Evolutionary conservation across 768 basidiomycete species (phyloP).

Genomic region (Suillus paluster): DNA sequence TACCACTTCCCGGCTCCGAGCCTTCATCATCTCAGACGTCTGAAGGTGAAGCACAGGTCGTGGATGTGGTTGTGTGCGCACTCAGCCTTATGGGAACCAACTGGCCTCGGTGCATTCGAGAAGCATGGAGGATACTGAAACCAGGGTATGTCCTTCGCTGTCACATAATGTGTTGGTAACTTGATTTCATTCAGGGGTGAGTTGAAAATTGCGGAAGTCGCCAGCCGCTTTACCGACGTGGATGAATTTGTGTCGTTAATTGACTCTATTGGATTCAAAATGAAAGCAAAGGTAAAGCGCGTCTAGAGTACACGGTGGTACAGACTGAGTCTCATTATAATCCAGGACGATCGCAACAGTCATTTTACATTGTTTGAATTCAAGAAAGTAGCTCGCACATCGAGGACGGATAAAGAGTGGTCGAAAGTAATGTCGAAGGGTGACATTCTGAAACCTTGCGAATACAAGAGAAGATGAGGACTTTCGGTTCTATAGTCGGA

Average conservation of each 20-base stretch:
- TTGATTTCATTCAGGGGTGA: conserved; percentile 58
- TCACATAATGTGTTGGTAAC: conserved; percentile 6
- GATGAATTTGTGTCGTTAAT: conserved; percentile 71
- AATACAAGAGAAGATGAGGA: conserved; percentile 84
- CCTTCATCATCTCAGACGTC: conserved; percentile 41
- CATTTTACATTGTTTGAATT: conserved; percentile 90
- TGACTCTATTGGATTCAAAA: conserved; percentile 70
- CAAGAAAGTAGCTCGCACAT: conserved; percentile 55
- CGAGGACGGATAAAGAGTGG: conserved; percentile 65
- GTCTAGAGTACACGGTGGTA: background rate
- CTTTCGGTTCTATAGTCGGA: background rate
- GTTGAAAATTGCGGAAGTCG: conserved; percentile 87
- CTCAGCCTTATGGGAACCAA: conserved; percentile 97
- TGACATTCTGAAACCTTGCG: conserved; percentile 79
- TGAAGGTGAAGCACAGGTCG: conserved; percentile 70
- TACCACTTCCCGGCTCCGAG: conserved; percentile 88
- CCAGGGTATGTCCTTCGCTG: conserved; percentile 58
- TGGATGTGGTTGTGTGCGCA: conserved; percentile 92
- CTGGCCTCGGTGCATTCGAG: conserved; percentile 89
- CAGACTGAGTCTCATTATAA: background rate
- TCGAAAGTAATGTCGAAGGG: conserved; percentile 53
- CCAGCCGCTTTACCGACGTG: conserved; percentile 76
- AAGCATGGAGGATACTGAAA: conserved; percentile 88
- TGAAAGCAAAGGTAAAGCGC: conserved; percentile 63
- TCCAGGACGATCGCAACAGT: conserved; percentile 78